Evolutionary conservation across 306 rosid species (phyloP).

Genomic region (Castanea crenata): DNA sequence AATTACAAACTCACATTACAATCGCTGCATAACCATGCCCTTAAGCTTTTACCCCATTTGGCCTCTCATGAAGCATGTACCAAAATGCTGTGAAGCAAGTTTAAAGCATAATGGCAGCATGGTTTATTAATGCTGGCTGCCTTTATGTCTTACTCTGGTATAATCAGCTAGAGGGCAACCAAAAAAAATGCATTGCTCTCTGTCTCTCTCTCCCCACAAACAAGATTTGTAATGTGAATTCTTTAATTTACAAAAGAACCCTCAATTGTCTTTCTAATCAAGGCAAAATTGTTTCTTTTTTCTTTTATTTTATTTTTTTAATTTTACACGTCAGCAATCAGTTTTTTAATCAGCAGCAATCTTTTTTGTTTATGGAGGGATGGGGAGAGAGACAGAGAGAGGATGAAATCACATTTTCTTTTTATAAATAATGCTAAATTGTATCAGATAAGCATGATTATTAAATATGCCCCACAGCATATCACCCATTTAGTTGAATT

Average conservation of each 20-base stretch:
- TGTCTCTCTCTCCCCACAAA: not conserved
- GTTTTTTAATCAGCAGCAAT: not conserved
- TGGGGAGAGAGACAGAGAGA: not conserved
- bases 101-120: not conserved
- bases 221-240: not conserved
- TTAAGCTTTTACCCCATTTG: not conserved
- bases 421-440: not conserved
- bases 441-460: conserved; percentile 2
- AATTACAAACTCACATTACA: not conserved
- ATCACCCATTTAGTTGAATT: conserved; percentile 36
- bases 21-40: not conserved
- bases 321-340: not conserved
- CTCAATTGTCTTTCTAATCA: not conserved
- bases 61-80: not conserved
- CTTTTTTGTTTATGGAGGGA: not conserved
- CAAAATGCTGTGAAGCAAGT: not conserved
- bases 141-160: not conserved
- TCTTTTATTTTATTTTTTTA: too few species aligned
- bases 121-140: not conserved
- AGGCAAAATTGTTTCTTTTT: not conserved
- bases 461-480: not conserved
- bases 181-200: not conserved
- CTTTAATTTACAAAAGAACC: too few species aligned
- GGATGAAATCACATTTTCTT: not conserved
- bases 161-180: not conserved